A percentile compares a stretch with the other conserved stretches of the same genome.
Conservation (phyloP, 1,139 yeast species). For the Kodamaea derodonti region DNA sequence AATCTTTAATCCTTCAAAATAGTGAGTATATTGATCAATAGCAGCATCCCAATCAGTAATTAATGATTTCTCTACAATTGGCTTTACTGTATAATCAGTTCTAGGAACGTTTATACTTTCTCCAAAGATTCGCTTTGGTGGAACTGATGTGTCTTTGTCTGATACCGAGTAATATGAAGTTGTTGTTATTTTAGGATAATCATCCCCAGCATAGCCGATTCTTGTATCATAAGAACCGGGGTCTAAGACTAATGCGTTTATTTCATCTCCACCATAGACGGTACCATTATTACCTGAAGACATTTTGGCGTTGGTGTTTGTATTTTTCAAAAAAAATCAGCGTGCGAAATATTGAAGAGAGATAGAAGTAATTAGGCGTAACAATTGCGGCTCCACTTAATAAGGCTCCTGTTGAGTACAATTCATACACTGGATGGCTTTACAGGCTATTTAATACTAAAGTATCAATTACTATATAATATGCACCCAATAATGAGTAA, state of each 20-base stretch:
- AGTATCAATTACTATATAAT: too few relatives aligned
- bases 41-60: slow-evolving; percentile 76
- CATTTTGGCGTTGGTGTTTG: too few relatives aligned
- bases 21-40: slow-evolving; percentile 58
- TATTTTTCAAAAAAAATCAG: too few relatives aligned
- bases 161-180: slow-evolving; percentile 53
- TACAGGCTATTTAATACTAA: too few relatives aligned
- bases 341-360: too few relatives aligned
- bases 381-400: too few relatives aligned
- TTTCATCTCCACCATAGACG: slow-evolving; percentile 66
- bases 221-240: slow-evolving; percentile 85
- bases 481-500: too few relatives aligned
- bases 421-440: too few relatives aligned
- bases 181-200: slow-evolving; percentile 72
- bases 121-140: slow-evolving; percentile 41
- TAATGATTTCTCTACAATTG: slow-evolving; percentile 58
- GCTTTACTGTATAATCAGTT: slow-evolving; percentile 47
- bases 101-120: slow-evolving; percentile 56
- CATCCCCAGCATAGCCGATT: slow-evolving; percentile 93
- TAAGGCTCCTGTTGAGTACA: too few relatives aligned
- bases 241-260: slow-evolving; percentile 86
- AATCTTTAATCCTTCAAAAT: slow-evolving; percentile 47
- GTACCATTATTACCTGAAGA: slow-evolving; percentile 11
- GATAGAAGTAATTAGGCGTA: too few relatives aligned
- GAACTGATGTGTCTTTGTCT: slow-evolving; percentile 9